phyloP scores from a whole-genome alignment of 371 early-diverging fungal species.

The Lichtheimia corymbifera region DNA sequence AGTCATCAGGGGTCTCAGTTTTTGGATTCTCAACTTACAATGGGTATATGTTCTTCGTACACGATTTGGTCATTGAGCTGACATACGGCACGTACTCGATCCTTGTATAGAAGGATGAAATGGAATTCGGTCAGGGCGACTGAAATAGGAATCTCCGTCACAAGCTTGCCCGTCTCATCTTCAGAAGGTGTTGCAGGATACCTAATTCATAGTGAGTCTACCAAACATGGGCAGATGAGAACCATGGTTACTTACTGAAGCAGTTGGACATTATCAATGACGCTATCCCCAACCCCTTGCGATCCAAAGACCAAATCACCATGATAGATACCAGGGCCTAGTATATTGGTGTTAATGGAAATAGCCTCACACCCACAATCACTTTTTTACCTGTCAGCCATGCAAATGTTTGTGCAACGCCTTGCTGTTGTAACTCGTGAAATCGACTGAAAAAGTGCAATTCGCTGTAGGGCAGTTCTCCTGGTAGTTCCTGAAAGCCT shows the following conservation, averaged over 20 bases:
- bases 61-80: conserved; percentile 79
- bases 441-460: conserved; percentile 70
- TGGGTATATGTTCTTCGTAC: conserved; percentile 75
- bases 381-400: conserved; percentile 69
- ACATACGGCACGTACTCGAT: conserved; percentile 75
- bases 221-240: background rate
- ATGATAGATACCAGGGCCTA: conserved; percentile 80
- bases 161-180: conserved; percentile 36
- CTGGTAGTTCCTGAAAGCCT: conserved; percentile 81
- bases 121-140: conserved; percentile 88
- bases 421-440: conserved; percentile 65
- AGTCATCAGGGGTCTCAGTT: background rate
- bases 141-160: conserved; percentile 68
- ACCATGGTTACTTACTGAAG: conserved; percentile 58
- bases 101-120: conserved; percentile 77
- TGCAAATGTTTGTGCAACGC: conserved; percentile 71
- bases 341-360: conserved; percentile 1
- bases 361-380: background rate
- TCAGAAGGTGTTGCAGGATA: conserved; percentile 60
- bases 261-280: conserved; percentile 75
- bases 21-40: conserved; percentile 42
- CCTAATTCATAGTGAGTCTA: conserved; percentile 12
- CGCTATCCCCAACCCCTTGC: conserved; percentile 74
- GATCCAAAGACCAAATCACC: conserved; percentile 80
- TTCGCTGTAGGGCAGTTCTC: conserved; percentile 56